phyloP scores from a whole-genome alignment of 192 early-diverging fungal species.

The Dispira simplex region DNA sequence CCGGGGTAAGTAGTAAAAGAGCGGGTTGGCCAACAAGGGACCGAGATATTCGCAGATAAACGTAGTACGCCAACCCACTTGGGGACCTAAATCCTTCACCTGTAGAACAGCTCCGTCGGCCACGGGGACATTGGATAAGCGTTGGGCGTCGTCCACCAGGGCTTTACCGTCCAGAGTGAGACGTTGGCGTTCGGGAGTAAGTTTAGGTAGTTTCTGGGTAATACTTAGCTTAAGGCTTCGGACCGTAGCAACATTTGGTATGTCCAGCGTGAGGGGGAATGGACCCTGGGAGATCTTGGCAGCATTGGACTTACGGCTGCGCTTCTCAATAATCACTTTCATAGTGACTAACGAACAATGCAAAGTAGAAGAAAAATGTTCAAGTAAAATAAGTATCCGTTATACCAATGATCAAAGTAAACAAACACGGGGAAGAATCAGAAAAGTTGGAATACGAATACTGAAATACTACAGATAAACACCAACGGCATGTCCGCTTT shows the following conservation, averaged over 20 bases:
- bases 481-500: too few species aligned
- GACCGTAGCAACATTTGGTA: slow-evolving; percentile 41
- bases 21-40: slow-evolving; percentile 69
- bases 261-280: slow-evolving; percentile 35
- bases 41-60: slow-evolving; percentile 90
- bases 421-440: too few species aligned
- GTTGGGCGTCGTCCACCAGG: slow-evolving; percentile 31
- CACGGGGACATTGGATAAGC: slow-evolving; percentile 27
- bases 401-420: too few species aligned
- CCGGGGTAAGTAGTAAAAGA: slow-evolving; percentile 61
- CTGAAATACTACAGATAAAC: too few species aligned
- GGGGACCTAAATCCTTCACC: slow-evolving; percentile 69
- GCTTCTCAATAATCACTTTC: slow-evolving; percentile 6
- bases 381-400: too few species aligned
- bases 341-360: not conserved
- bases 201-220: slow-evolving; percentile 38
- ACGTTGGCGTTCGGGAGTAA: slow-evolving; percentile 66
- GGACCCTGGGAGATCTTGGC: not conserved
- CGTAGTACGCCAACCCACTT: slow-evolving; percentile 88
- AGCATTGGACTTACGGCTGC: not conserved
- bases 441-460: too few species aligned
- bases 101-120: slow-evolving; percentile 16
- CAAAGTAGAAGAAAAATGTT: too few species aligned
- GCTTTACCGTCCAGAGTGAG: slow-evolving; percentile 53
- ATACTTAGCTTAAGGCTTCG: slow-evolving; percentile 55